Evolutionary conservation across 2,329 filamentous ascomycete genomes (phyloP), one percentile per base, ranked within the genome.

Genomic region (Arthrobotrys sinensis): DNA sequence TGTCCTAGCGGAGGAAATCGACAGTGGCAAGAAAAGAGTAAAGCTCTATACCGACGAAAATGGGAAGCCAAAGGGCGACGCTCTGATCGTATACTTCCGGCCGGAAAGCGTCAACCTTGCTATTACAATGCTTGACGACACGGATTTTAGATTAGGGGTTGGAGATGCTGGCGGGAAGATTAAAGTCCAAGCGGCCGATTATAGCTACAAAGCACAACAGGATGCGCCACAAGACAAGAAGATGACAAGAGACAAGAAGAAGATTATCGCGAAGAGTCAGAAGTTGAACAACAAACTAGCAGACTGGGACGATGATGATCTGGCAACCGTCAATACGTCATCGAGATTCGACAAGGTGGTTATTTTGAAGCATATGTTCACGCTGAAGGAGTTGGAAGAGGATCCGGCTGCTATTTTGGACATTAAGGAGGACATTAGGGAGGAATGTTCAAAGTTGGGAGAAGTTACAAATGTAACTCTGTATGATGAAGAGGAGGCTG

Each of bases 251-350:
- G 93, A 97, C 80, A 93, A 95, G 84, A 91, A 92, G 84, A 97
- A 97, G 86, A 92, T 96, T 76, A 97, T 97, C 83, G 92, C 91
- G 84, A 94, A 94, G 85, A 95, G 93, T 0, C 92, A 97, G 84
- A 96, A 95, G 83, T 87, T 98, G 81, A 93, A 95, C 82, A 82
- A 80, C 60, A 94, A 95, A 85, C 89, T 98, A 38, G 92, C 94
- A 2, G 94, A 98, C 84, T 99, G 96, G 96, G 92, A 93, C 82
- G 95, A 97, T 82, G 94, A 98, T 83, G 91, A 95, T 68, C 89
- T 91, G 28, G 88, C 87, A 0, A 84, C 86, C 24, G 82, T 90
- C 24, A 87, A 88, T n/a, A 73, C 79, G 87, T 90, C 84, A 8
- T 84, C 85, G 67, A 88, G 87, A 82, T 92, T 89, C 85, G 92